Base-by-base conservation (phyloP, 805 yeast species). In the Yamadazyma endophytica region DNA sequence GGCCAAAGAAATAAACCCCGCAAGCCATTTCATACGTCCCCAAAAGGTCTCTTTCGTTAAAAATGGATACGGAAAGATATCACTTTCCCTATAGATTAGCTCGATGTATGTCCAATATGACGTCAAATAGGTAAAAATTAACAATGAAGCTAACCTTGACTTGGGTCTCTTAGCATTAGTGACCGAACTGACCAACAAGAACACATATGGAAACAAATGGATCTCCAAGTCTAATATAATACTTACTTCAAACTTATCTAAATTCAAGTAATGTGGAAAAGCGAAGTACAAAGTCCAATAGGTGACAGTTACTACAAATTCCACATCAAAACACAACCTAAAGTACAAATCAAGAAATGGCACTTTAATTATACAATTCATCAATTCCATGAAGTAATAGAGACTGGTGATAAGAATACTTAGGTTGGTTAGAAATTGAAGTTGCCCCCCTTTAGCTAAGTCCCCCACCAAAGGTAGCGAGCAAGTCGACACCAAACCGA, bases 121-220 rank as follows among this genome's bases (percentile, higher is more conserved):
- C 11, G n/a, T 19, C 31, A 49, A 32, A 18, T 37, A 41, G 9
- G 27, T n/a, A 7, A 26, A 29, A n/a, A 27, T 32, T 6, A 37
- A 17, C 3, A 46, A 29, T 7, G 5, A 5, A n/a, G 13, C 24
- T 13, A 12, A 6, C n/a, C 20, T 24, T 8, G 11, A 12, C 11
- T 13, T 20, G 7, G 22, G 16, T n/a, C n/a, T n/a, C n/a, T n/a
- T n/a, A 3, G 18, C 21, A 9, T n/a, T 32, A 28, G 23, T 37
- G 12, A 17, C 29, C 19, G 20, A n/a, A 16, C 9, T 23, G 13
- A 50, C 17, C 24, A 21, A n/a, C 13, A 52, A 36, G 28, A 44
- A 37, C 3, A 44, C n/a, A 31, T 46, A 54, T 3, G 59, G 59
- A 17, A 50, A 39, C n/a, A 48, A 28, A 32, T 54, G 59, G 21